Evolutionary conservation across 257 asterid genomes (phyloP).

Genomic region (Capsicum chinense): DNA sequence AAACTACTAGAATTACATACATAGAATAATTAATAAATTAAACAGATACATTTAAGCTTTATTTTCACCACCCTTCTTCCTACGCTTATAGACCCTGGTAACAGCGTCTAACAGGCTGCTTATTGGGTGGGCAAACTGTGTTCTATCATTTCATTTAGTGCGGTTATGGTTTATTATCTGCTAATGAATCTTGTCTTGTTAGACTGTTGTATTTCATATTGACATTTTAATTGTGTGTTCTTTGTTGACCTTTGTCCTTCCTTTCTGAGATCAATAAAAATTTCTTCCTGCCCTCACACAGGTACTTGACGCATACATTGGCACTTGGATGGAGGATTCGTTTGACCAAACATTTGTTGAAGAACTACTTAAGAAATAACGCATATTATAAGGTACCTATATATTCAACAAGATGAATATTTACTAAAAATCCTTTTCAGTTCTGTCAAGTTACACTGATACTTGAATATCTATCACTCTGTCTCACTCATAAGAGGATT

Average conservation of each 20-base stretch:
- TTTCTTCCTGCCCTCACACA: conserved; percentile 32
- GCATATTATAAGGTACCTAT: conserved; percentile 88
- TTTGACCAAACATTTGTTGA: conserved; percentile 83
- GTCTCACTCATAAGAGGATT: neutral
- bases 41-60: neutral
- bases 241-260: neutral
- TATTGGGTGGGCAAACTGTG: conserved; percentile 27
- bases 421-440: neutral
- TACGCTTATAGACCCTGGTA: neutral
- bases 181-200: conserved; percentile 16
- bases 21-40: neutral
- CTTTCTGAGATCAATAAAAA: conserved; percentile 12
- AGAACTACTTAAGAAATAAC: conserved; percentile 76
- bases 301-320: conserved; percentile 85
- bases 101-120: neutral
- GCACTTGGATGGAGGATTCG: conserved; percentile 99
- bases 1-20: neutral
- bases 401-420: neutral
- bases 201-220: neutral
- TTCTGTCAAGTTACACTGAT: neutral
- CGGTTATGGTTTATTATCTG: conserved; percentile 17
- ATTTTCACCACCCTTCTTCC: neutral
- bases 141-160: neutral
- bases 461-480: neutral
- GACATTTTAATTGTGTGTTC: conserved; percentile 1